Base-by-base conservation (phyloP, 164 flowering plant species). In the Echeveria elegans region DNA sequence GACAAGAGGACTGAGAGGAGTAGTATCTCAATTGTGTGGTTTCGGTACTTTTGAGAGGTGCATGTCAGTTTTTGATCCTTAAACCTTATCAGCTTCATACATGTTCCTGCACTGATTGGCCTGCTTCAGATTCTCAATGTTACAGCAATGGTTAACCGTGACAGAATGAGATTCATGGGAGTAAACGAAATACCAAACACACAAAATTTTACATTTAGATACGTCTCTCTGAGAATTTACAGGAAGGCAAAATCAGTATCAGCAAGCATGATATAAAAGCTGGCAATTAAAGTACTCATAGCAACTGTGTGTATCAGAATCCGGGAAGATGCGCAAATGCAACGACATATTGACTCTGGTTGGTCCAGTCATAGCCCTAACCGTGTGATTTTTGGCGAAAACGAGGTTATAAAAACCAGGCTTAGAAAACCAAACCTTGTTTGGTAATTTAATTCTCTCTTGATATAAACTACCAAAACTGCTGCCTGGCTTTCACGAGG, bases 401-500 rank as follows among this genome's bases (percentile, higher is more conserved):
- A n/a, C n/a, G n/a, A n/a, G n/a, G n/a, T n/a, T n/a, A n/a, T n/a
- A 58, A 58, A 2, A 58, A 58, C 5, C 15, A 23, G 32, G 4
- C 6, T 12, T 30, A 29, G 34, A 59, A 59, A 59, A 59, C 16
- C 32, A 28, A 32, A n/a, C n/a, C n/a, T n/a, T n/a, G n/a, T n/a
- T n/a, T 34, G 29, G 19, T 61, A 6, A 28, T 29, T n/a, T 16
- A 31, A 60, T 36, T 15, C 66, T 28, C 56, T 72, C 71, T 72
- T 32, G 66, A 65, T 23, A 29, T 47, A 32, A 26, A 52, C 58
- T 21, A 72, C 70, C 63, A 72, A 72, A 73, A 74, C 71, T 69
- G 75, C 72, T 72, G 48, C 41, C 71, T 75, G 26, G 3, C 47
- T 43, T 34, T 34, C 11, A 45, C 53, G 64, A 24, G 21, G 59